Evolutionary conservation across 805 yeast species (phyloP).

Genomic region (Yamadazyma nakazawae): DNA sequence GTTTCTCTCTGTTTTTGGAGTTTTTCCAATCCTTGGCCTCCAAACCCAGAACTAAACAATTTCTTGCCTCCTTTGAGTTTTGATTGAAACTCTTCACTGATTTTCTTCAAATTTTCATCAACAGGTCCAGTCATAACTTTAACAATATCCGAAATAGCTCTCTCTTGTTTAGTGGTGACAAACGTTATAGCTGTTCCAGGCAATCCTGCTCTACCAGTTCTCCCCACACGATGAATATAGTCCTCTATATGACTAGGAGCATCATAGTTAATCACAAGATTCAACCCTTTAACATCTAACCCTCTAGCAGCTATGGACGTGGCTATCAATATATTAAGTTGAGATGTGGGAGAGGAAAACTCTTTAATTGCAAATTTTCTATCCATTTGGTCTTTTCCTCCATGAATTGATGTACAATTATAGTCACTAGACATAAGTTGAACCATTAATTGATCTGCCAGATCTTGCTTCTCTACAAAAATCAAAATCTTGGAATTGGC

Average conservation of each 20-base stretch:
- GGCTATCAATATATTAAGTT: conserved; percentile 68
- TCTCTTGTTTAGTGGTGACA: conserved; percentile 56
- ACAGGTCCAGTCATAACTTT: conserved; percentile 55
- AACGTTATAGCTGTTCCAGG: conserved; percentile 64
- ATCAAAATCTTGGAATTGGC: conserved; percentile 57
- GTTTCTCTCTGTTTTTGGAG: conserved; percentile 17
- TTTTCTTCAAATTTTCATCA: conserved; percentile 45
- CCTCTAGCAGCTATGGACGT: conserved; percentile 97
- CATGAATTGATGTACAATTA: conserved; percentile 73
- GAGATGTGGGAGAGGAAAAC: conserved; percentile 54
- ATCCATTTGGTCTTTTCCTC: conserved; percentile 86
- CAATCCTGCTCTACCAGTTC: conserved; percentile 91
- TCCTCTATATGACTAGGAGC: conserved; percentile 89
- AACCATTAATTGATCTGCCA: conserved; percentile 69
- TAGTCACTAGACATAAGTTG: conserved; percentile 52
- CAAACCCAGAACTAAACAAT: conserved; percentile 74
- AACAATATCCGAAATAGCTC: conserved; percentile 64
- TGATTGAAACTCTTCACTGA: conserved; percentile 54
- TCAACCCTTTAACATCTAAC: conserved; percentile 82
- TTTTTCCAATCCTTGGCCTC: conserved; percentile 69
- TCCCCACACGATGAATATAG: conserved; percentile 92
- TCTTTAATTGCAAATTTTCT: conserved; percentile 70
- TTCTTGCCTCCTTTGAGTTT: conserved; percentile 66
- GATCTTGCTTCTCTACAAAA: conserved; percentile 85
- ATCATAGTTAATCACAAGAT: conserved; percentile 69